A percentile compares a stretch with the other conserved stretches of the same genome.
phyloP scores from a whole-genome alignment of 345 rosid genomes.

The Linum tenue region DNA sequence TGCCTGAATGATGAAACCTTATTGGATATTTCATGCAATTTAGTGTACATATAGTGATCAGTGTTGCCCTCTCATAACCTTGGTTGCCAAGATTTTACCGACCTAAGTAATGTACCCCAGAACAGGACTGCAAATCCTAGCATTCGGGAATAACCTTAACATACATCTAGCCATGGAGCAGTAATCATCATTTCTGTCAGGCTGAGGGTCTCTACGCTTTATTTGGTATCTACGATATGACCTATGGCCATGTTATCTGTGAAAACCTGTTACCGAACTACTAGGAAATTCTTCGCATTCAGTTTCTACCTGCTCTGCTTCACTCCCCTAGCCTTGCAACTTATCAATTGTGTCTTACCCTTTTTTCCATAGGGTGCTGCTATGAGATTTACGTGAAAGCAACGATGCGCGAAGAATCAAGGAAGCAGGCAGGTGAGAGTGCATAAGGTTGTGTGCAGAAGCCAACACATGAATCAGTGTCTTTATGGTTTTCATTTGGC shows the following conservation, averaged over 20 bases:
- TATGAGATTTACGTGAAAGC: slow-evolving; percentile 82
- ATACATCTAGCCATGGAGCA: no score
- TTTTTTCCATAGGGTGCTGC: slow-evolving; percentile 65
- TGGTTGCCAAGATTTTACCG: not conserved
- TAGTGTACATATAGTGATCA: no score
- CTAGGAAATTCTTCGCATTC: not conserved
- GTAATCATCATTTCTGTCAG: not conserved
- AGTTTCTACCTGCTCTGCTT: not conserved
- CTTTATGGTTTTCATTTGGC: not conserved
- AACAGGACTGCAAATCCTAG: not conserved
- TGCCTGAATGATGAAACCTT: not conserved
- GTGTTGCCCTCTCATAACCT: not conserved
- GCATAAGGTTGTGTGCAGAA: not conserved
- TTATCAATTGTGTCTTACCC: not conserved
- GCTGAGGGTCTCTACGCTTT: not conserved
- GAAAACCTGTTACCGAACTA: not conserved
- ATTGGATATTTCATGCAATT: no score
- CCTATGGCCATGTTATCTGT: not conserved
- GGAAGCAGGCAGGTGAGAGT: slow-evolving; percentile 24
- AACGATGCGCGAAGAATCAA: slow-evolving; percentile 60
- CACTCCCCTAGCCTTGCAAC: no score
- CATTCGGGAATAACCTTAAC: not conserved
- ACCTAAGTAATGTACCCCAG: not conserved
- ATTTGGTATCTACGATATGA: not conserved
- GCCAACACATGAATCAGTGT: no score